Conservation (phyloP, 2,329 filamentous ascomycete species). For the Neopestalotiopsis clavispora region DNA sequence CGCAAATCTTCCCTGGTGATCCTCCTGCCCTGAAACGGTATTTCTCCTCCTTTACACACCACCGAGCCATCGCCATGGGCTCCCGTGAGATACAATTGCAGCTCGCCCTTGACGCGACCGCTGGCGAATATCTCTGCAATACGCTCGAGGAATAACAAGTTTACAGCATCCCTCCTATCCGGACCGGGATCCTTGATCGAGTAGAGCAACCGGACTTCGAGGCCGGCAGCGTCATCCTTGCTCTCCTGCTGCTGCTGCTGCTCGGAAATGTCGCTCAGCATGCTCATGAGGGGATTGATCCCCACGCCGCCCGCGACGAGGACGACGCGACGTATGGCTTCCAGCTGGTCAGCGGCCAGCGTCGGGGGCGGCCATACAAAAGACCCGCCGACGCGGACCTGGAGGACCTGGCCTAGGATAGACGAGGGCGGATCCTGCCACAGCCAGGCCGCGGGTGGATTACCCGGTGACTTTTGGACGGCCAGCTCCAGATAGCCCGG, state of each 20-base stretch:
- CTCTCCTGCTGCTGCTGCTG: constrained; percentile 30
- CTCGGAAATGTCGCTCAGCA: constrained; percentile 65
- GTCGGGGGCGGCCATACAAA: constrained; percentile 77
- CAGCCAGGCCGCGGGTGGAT: constrained; percentile 77
- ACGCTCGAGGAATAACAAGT: constrained; percentile 57
- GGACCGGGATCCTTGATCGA: constrained; percentile 46
- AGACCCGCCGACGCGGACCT: constrained; percentile 77
- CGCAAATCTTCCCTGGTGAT: constrained; percentile 48
- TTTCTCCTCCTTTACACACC: constrained; percentile 24
- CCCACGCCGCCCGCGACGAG: constrained; percentile 84
- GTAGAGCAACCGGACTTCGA: constrained; percentile 66
- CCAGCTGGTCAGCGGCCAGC: constrained; percentile 35
- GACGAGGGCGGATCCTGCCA: constrained; percentile 59
- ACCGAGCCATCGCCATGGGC: constrained; percentile 27
- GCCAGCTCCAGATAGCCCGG: constrained; percentile 73
- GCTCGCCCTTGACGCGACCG: constrained; percentile 41
- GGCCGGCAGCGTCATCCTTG: constrained; percentile 16
- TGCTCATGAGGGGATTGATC: constrained; percentile 81
- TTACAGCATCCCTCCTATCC: constrained; percentile 25
- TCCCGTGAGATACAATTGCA: constrained; percentile 54
- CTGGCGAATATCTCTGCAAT: constrained; percentile 46
- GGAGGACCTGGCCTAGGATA: constrained; percentile 64
- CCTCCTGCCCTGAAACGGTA: constrained; percentile 43
- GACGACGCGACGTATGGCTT: constrained; percentile 61
- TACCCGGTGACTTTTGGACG: constrained; percentile 72